These are phyloP conservation scores for Leishmania guyanensis DNA, from an alignment of 208 protist genomes.

Conservation along the genomic window DNA sequence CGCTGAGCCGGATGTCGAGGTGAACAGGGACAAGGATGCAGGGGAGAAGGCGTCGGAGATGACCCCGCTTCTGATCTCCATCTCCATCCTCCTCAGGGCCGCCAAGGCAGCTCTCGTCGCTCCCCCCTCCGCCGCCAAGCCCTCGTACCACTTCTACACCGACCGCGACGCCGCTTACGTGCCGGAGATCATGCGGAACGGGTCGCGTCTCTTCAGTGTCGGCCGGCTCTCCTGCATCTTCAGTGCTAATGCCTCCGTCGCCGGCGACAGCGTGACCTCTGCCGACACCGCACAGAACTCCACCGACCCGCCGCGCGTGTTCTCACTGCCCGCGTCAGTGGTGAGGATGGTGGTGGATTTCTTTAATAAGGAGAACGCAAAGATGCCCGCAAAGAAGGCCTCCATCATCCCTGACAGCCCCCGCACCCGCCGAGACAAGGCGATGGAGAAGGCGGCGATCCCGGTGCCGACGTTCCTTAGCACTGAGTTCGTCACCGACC, in stretches of 20 bases:
- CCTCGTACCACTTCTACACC: constrained; percentile 63
- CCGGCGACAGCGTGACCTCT: constrained; percentile 11
- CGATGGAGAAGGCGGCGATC: constrained; percentile 63
- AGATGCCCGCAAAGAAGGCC: constrained; percentile 63
- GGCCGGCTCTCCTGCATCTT: constrained; percentile 33
- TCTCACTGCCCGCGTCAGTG: constrained; percentile 52
- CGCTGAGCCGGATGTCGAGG: background rate
- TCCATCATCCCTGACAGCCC: constrained; percentile 54
- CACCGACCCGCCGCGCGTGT: constrained; percentile 52
- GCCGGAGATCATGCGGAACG: constrained; percentile 64
- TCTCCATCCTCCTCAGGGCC: constrained; percentile 47
- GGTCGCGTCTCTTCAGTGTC: constrained; percentile 71
- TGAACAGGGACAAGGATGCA: background rate
- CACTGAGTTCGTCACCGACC: constrained; percentile 53
- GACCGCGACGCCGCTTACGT: constrained; percentile 77
- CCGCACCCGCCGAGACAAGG: constrained; percentile 59
- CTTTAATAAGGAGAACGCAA: constrained; percentile 60
- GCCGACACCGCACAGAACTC: constrained; percentile 21
- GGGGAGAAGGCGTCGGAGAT: background rate
- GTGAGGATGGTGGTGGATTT: constrained; percentile 62
- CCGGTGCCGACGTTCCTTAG: constrained; percentile 58
- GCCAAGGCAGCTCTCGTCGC: constrained; percentile 36
- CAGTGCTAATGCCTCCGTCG: background rate
- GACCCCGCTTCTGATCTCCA: constrained; percentile 23
- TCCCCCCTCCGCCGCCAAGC: constrained; percentile 28